phyloP scores from a whole-genome alignment of 495 filamentous ascomycete genomes.

The Aspergillus ostianus region DNA sequence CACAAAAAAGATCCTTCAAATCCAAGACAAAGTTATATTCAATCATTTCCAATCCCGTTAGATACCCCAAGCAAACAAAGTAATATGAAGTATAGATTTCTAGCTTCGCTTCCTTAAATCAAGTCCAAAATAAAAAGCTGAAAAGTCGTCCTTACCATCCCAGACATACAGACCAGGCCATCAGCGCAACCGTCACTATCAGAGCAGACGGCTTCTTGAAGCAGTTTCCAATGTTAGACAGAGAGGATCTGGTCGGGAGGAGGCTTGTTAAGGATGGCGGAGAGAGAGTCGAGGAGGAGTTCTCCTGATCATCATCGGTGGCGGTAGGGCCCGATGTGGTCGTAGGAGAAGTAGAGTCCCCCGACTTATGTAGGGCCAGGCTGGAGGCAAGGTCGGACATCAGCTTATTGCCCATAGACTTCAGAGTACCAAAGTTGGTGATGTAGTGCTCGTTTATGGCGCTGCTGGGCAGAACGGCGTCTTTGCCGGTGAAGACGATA shows the following conservation, averaged over 20 bases:
- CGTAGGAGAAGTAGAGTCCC: not conserved
- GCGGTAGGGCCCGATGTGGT: constrained; percentile 2
- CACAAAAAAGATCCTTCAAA: no score
- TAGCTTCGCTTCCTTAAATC: no score
- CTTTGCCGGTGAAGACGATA: constrained; percentile 34
- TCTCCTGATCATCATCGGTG: constrained; percentile 12
- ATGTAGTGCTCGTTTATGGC: constrained; percentile 35
- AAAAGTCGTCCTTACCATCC: not conserved
- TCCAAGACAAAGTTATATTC: no score
- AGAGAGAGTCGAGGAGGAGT: not conserved
- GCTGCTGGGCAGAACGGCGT: constrained; percentile 29
- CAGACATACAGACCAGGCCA: constrained; percentile 11
- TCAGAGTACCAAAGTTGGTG: constrained; percentile 35
- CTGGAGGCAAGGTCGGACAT: constrained; percentile 35
- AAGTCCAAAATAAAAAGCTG: no score
- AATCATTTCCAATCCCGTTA: no score
- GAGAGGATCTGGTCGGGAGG: not conserved
- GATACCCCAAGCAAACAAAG: no score
- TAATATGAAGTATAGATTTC: no score
- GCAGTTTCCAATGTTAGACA: not conserved
- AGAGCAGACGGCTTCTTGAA: constrained; percentile 23
- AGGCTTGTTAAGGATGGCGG: not conserved
- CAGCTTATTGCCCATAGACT: constrained; percentile 33
- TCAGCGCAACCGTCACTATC: constrained; percentile 25
- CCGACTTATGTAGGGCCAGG: constrained; percentile 16